phyloP scores from a whole-genome alignment of 2,329 filamentous ascomycete species.

The Claviceps capensis region DNA sequence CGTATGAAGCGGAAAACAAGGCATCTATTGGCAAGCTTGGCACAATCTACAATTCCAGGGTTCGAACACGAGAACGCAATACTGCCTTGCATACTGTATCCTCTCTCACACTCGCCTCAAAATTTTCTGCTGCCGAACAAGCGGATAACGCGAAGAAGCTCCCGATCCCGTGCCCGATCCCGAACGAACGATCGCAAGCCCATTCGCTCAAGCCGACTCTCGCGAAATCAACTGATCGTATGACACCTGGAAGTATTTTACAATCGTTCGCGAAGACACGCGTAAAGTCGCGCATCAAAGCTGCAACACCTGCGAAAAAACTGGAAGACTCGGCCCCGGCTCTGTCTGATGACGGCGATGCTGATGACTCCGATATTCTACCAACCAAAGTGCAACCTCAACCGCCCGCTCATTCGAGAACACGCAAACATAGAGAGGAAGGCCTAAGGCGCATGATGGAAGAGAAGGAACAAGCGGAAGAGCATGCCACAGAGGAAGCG shows the following conservation, averaged over 20 bases:
- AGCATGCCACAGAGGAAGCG: slow-evolving; percentile 24
- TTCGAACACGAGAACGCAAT: slow-evolving; percentile 4
- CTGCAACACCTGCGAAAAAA: slow-evolving; percentile 30
- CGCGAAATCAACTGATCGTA: slow-evolving; percentile 34
- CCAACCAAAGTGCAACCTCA: slow-evolving; percentile 13
- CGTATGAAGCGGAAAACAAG: not conserved
- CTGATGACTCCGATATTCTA: slow-evolving; percentile 23
- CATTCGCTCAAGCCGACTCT: not conserved
- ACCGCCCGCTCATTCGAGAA: slow-evolving; percentile 14
- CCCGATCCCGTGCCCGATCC: slow-evolving; percentile 7
- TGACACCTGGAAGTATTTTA: slow-evolving; percentile 52
- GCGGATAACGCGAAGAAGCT: slow-evolving; percentile 19
- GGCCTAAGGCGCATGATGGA: slow-evolving; percentile 31
- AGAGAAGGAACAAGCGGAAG: slow-evolving; percentile 38
- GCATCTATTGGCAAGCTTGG: not conserved
- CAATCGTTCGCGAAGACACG: slow-evolving; percentile 60
- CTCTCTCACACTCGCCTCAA: not conserved
- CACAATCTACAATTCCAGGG: slow-evolving; percentile 1
- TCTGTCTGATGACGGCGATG: slow-evolving; percentile 27
- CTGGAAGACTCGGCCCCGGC: slow-evolving; percentile 18
- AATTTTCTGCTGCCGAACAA: not conserved
- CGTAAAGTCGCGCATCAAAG: slow-evolving; percentile 23
- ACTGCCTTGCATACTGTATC: not conserved
- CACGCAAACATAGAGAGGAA: slow-evolving; percentile 24
- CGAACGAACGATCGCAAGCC: slow-evolving; percentile 13